A percentile compares a stretch with the other conserved stretches of the same genome.
phyloP scores from a whole-genome alignment of 2,329 filamentous ascomycete genomes.

The Epicoccum sorghinum region DNA sequence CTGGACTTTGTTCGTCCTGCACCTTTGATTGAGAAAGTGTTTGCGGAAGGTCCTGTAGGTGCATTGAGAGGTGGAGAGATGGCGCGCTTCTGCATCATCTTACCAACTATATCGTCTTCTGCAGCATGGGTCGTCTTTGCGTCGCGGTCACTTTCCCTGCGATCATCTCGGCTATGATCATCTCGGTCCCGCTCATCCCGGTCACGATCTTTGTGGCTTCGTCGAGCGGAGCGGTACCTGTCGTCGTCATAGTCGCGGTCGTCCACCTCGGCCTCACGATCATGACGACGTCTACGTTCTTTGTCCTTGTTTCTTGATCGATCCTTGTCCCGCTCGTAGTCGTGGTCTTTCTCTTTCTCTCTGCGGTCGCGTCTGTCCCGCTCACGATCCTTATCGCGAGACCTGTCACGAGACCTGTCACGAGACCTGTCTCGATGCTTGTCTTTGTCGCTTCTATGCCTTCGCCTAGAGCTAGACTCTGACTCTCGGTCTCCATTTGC shows the following conservation, averaged over 20 bases:
- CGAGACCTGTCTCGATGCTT: slow-evolving; percentile 37
- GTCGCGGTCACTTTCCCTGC: slow-evolving; percentile 22
- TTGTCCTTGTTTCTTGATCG: slow-evolving; percentile 44
- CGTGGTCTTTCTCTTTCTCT: slow-evolving; percentile 60
- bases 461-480: slow-evolving; percentile 42
- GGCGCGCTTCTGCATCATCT: slow-evolving; percentile 37
- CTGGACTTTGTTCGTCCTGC: slow-evolving; percentile 27
- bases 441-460: slow-evolving; percentile 46
- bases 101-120: slow-evolving; percentile 30
- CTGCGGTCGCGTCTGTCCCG: slow-evolving; percentile 48
- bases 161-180: slow-evolving; percentile 29
- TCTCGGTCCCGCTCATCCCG: slow-evolving; percentile 47
- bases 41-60: slow-evolving; percentile 47
- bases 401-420: slow-evolving; percentile 36
- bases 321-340: slow-evolving; percentile 50
- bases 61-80: slow-evolving; percentile 43
- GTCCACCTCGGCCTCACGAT: slow-evolving; percentile 49
- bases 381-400: slow-evolving; percentile 41
- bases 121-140: slow-evolving; percentile 2
- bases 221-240: slow-evolving; percentile 49
- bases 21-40: slow-evolving; percentile 55
- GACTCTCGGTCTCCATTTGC: slow-evolving; percentile 35
- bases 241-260: slow-evolving; percentile 48
- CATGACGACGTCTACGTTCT: slow-evolving; percentile 58
- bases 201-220: slow-evolving; percentile 53